Evolutionary conservation across 106 monocot species (phyloP), one percentile per base, ranked within the genome.

Genomic region (Allium sativum): DNA sequence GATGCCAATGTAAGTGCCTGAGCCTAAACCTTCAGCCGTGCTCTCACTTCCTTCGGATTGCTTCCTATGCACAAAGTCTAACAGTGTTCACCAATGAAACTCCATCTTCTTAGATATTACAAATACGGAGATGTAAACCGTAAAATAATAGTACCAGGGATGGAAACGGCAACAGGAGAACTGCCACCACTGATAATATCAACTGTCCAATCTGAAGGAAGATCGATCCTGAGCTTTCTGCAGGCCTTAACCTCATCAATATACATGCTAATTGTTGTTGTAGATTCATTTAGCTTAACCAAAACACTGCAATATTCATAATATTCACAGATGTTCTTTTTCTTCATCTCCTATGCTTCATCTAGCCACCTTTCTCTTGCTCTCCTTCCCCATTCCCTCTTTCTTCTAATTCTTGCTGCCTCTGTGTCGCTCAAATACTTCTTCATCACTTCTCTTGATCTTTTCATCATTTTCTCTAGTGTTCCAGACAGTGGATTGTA

Each of bases 181-280:
- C 50, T 21, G 10, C 40, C 47, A 20, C 41, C 55, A 52, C 71
- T 66, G 44, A 45, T 62, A 48, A 40, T 63, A 16, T 47, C 56
- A 3, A 12, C 21, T 10, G 64, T 78, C 69, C 73, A 78, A 18
- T 78, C 78, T 6, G 73, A 45, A 8, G 78, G 78, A 42, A 78
- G 62, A 21, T 68, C 18, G 20, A 78, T 58, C 2, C 78, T 73
- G n/a, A 78, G 68, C 14, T 78, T 73, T 7, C 69, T 45, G 21
- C 73, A 73, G 18, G 73, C 73, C 69, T 62, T 64, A 12, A 78
- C 63, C 65, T 78, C 78, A 21, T 68, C 52, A 55, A 73, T 73
- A 21, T 78, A 68, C 78, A 78, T 78, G 18, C 48, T 62, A 6
- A 78, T 68, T 9, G 56, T 31, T 31, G 31, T 51, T 7, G 40